Conservation (phyloP, 495 filamentous ascomycete species). For the Talaromyces wortmannii region DNA sequence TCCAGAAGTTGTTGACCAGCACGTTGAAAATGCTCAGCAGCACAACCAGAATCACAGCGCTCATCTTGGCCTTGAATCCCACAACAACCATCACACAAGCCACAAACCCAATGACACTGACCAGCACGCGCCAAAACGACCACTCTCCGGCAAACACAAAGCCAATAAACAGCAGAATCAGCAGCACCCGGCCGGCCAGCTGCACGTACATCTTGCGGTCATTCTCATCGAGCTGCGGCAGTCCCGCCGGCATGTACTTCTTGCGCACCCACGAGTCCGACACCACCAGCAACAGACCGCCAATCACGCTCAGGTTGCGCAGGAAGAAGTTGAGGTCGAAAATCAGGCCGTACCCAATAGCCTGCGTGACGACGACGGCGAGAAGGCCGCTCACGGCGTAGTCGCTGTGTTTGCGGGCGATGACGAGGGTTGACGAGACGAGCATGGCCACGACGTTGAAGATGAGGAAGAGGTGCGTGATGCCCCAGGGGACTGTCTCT, state of each 20-base stretch:
- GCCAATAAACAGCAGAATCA: conserved; percentile 94
- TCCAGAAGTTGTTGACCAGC: conserved; percentile 99
- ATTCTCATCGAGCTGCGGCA: conserved; percentile 94
- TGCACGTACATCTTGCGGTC: conserved; percentile 99
- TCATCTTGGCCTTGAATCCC: conserved; percentile 99
- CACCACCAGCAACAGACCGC: conserved; percentile 93
- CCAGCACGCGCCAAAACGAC: conserved; percentile 76
- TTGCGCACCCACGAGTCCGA: conserved; percentile 98
- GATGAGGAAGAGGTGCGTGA: conserved; percentile 92
- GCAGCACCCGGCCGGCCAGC: conserved; percentile 87
- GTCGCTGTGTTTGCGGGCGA: conserved; percentile 84
- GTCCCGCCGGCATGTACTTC: conserved; percentile 89
- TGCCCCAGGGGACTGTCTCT: conserved; percentile 69
- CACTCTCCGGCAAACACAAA: conserved; percentile 95
- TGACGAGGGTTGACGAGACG: conserved; percentile 75
- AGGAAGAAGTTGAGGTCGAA: conserved; percentile 99
- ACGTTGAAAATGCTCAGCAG: conserved; percentile 95
- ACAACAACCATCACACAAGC: conserved; percentile 99
- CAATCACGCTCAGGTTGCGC: conserved; percentile 94
- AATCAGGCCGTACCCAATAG: conserved; percentile 93
- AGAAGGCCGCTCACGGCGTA: conserved; percentile 87
- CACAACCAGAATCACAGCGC: conserved; percentile 86
- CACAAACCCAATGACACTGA: conserved; percentile 74
- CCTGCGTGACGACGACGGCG: conserved; percentile 89
- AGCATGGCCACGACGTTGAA: conserved; percentile 87